Base-by-base conservation (phyloP, 1,284 basidiomycete genomes). In the Microbotryum violaceum region DNA sequence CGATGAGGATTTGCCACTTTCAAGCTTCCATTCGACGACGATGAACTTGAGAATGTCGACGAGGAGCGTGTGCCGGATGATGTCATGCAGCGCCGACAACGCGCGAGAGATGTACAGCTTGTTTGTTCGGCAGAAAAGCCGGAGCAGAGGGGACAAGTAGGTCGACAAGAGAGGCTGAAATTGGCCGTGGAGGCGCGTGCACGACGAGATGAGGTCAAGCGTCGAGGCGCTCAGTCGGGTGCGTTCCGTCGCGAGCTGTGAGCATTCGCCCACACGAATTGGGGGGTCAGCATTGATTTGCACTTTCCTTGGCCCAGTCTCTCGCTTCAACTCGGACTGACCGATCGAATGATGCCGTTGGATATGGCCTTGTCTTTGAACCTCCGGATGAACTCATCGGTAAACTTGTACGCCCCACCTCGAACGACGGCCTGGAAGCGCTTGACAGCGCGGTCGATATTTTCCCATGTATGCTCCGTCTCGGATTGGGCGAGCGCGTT, bases 401-500 rank as follows among this genome's bases (percentile, higher is more conserved):
- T 78, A 57, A 80, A 82, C 37, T 78, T 62, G 42, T 50, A 45
- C 3, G 79, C 83, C 44, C 82, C 83, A 57, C 82, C 80, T 48
- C 80, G 78, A 65, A 82, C 82, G n/a, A 86, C 75, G n/a, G 76
- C 76, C 12, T 78, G 78, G 47, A 91, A 76, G 10, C 78, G 75
- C 37, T 74, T 70, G 47, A 91, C 73, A 7, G 80, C 80, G 50
- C 80, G 78, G 8, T 81, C 75, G 47, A 91, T 87, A n/a, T 77
- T 78, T 59, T 90, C 87, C 89, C 89, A 91, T 4, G 83, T 84
- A 47, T 91, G 87, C 73, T 91, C 89, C 2, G 85, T 84, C 76
- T 91, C 89, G 37, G 79, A 72, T n/a, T 83, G 75, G 51, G 76
- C 73, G 18, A 89, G 72, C 47, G 79, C 76, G 46, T 74, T 68